phyloP scores from a whole-genome alignment of 192 early-diverging fungal species.

The Podochytrium sp. region DNA sequence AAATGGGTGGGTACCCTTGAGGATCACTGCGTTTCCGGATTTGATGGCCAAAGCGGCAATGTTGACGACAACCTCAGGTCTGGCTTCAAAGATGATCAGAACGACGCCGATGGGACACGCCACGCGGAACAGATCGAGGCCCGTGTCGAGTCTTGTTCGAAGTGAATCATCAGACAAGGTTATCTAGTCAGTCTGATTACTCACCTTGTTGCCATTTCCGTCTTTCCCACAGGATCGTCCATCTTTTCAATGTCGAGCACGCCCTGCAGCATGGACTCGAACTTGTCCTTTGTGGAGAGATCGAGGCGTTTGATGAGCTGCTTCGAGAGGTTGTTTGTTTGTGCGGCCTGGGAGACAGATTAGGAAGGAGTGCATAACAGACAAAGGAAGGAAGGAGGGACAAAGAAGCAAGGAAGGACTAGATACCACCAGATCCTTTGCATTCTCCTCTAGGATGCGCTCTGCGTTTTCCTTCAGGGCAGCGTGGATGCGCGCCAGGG shows the following conservation, averaged over 20 bases:
- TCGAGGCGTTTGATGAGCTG: conserved; percentile 90
- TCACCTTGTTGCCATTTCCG: not conserved
- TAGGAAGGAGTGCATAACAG: not conserved
- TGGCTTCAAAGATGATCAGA: conserved; percentile 97
- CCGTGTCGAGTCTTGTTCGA: conserved; percentile 72
- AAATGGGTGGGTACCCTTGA: conserved; percentile 72
- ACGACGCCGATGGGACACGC: conserved; percentile 93
- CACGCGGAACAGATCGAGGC: conserved; percentile 88
- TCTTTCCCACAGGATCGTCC: conserved; percentile 76
- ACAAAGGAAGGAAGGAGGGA: not conserved
- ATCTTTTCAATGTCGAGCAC: conserved; percentile 87
- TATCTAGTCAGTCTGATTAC: not conserved
- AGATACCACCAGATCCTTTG: conserved; percentile 71
- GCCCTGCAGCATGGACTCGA: conserved; percentile 81
- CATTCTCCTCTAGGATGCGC: conserved; percentile 81
- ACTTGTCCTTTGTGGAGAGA: conserved; percentile 81
- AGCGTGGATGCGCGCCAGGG: conserved; percentile 71
- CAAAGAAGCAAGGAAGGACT: not conserved
- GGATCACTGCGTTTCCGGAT: conserved; percentile 95
- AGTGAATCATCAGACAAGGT: conserved; percentile 14
- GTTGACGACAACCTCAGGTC: conserved; percentile 98
- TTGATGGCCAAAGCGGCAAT: conserved; percentile 95
- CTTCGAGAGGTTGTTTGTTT: conserved; percentile 65
- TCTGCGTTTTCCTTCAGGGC: conserved; percentile 59
- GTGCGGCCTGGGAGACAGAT: conserved; percentile 51